Base-by-base conservation (phyloP, 176 grass and related monocot species). In the Paspalum vaginatum region DNA sequence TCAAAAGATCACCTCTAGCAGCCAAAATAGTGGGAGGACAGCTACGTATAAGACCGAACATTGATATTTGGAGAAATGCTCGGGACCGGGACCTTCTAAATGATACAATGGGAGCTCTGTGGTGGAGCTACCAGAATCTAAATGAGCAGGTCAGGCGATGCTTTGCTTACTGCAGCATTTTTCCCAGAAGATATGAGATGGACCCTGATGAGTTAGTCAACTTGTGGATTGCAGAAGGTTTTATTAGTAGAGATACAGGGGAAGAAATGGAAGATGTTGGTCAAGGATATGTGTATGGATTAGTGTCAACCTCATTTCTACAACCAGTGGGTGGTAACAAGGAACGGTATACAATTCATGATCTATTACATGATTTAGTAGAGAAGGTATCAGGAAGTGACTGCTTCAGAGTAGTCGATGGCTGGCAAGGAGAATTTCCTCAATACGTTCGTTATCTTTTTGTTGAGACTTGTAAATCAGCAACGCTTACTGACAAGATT, bases 161-260 rank as follows among this genome's bases (percentile, higher is more conserved):
- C 72, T 87, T 87, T 73, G 27, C 40, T 9, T 83, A 82, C 10
- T 87, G 78, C 24, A 78, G 51, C 26, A 25, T 77, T 18, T 87
- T 77, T 43, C 51, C 49, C 0, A 70, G 67, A 61, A 72, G 78
- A 2, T 0, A 51, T 27, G 0, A 0, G 2, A 26, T 85, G 27
- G 0, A 6, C 0, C 77, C 27, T 40, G 47, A 56, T 1, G 0
- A 70, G 1, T 69, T 87, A 66, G 7, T 87, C 6, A 15, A 45
- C 24, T 2, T 87, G 11, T 87, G 79, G 85, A 65, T 78, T 2
- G 85, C 85, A 25, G 61, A 87, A 74, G 70, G 51, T 0, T 82
- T 87, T 44, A 63, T 82, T 1, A 25, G 7, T 55, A 18, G 3
- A 2, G 1, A 55, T 20, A 8, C 52, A 55, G 52, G 4, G 4